phyloP scores from a whole-genome alignment of 1,139 yeast species.

The Ashbya aceris region DNA sequence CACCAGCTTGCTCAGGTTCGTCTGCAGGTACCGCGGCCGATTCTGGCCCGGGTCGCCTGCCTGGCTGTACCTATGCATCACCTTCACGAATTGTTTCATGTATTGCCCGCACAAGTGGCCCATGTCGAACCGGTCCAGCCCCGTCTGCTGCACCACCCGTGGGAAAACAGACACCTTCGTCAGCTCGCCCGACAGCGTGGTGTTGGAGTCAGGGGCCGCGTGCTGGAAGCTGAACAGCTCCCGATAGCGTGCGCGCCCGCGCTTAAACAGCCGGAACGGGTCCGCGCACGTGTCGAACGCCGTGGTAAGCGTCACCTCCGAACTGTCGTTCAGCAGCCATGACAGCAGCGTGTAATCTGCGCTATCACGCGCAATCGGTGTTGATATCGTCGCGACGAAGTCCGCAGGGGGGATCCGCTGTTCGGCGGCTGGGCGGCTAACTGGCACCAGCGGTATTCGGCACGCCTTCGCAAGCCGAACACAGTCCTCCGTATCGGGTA shows the following conservation, averaged over 20 bases:
- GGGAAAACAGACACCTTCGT: constrained; percentile 9
- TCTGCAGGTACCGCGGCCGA: constrained; percentile 7
- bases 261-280: constrained; percentile 9
- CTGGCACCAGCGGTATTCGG: constrained; percentile 2
- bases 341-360: constrained; percentile 8
- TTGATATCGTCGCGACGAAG: constrained; percentile 6
- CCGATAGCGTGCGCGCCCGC: not conserved
- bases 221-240: not conserved
- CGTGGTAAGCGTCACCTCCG: constrained; percentile 3
- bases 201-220: not conserved
- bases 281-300: constrained; percentile 3
- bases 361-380: constrained; percentile 4
- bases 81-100: constrained; percentile 8
- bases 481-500: not conserved
- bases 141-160: constrained; percentile 7
- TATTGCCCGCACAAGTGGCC: constrained; percentile 7
- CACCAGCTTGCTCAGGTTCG: constrained; percentile 7
- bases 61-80: constrained; percentile 6
- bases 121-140: constrained; percentile 9
- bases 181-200: constrained; percentile 1
- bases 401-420: constrained; percentile 7
- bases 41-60: constrained; percentile 2
- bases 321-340: constrained; percentile 9
- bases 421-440: constrained; percentile 2
- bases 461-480: not conserved